Percentiles rank a stretch among this genome's conserved stretches.
Evolutionary conservation across 2,329 filamentous ascomycete species (phyloP).

Genomic region (Nigrospora sphaerica): DNA sequence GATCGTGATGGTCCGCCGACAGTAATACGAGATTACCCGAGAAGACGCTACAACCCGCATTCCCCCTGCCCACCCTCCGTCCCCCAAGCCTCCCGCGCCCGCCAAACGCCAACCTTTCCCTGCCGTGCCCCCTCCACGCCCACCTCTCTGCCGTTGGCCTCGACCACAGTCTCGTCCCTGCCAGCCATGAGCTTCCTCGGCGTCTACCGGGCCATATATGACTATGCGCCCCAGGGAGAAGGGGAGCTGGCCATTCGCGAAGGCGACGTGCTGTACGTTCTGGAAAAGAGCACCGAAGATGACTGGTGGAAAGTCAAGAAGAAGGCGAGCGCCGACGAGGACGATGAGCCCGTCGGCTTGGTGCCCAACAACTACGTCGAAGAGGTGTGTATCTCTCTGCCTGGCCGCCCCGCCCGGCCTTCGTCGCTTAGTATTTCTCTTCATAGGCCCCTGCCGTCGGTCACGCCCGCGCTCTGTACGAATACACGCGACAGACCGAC

Average conservation of each 20-base stretch:
- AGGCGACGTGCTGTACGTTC: slow-evolving; percentile 80
- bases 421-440: slow-evolving; percentile 1
- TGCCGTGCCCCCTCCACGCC: no score
- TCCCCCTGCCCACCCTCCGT: no score
- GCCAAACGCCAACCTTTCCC: no score
- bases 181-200: slow-evolving; percentile 79
- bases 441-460: slow-evolving; percentile 55
- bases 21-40: not conserved
- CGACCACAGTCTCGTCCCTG: no score
- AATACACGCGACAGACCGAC: slow-evolving; percentile 94
- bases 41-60: not conserved
- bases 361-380: slow-evolving; percentile 95
- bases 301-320: slow-evolving; percentile 97
- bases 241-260: slow-evolving; percentile 80
- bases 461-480: slow-evolving; percentile 88
- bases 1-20: not conserved
- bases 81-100: no score
- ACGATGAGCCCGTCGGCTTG: slow-evolving; percentile 84
- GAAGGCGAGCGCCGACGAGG: slow-evolving; percentile 73
- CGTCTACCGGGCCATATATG: slow-evolving; percentile 85
- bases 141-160: no score
- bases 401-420: not conserved
- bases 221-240: slow-evolving; percentile 81
- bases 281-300: slow-evolving; percentile 72
- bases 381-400: slow-evolving; percentile 56